A percentile compares a stretch with the other conserved stretches of the same genome.
Evolutionary conservation across 805 yeast species (phyloP).

Genomic region (Metschnikowia baotianmanensis): DNA sequence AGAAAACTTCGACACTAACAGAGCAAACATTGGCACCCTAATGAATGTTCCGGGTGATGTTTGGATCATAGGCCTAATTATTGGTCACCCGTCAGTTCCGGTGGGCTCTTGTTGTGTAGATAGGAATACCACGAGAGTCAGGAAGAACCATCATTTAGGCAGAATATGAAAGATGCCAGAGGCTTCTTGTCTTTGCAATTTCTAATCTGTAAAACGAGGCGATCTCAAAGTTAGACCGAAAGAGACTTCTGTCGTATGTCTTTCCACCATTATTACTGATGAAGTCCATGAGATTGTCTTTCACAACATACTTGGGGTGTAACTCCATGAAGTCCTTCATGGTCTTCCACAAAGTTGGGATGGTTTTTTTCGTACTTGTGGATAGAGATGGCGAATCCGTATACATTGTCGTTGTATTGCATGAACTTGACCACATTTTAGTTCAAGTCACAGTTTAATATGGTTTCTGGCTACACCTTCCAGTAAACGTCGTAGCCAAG

Average conservation of each 20-base stretch:
- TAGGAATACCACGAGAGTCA: too few relatives aligned
- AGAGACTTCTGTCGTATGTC: slow-evolving; percentile 78
- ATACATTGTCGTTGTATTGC: slow-evolving; percentile 22
- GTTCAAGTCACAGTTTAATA: slow-evolving; percentile 24
- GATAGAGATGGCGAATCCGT: slow-evolving; percentile 26
- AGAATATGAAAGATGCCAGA: too few relatives aligned
- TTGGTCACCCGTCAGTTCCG: too few relatives aligned
- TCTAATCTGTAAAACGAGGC: too few relatives aligned
- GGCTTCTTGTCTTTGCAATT: too few relatives aligned
- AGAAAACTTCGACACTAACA: too few relatives aligned
- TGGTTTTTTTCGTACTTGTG: slow-evolving; percentile 23
- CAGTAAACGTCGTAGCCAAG: slow-evolving; percentile 26
- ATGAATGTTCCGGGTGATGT: too few relatives aligned
- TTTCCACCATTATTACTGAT: slow-evolving; percentile 66
- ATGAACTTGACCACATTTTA: slow-evolving; percentile 26
- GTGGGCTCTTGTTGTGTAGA: too few relatives aligned
- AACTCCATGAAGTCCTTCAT: slow-evolving; percentile 21
- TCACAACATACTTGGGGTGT: slow-evolving; percentile 17
- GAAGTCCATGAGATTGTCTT: slow-evolving; percentile 53
- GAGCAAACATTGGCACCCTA: too few relatives aligned
- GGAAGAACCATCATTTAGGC: too few relatives aligned
- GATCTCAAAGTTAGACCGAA: slow-evolving; percentile 89
- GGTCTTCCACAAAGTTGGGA: slow-evolving; percentile 23
- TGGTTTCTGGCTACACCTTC: slow-evolving; percentile 26
- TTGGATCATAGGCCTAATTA: too few relatives aligned